Evolutionary conservation across 371 early-diverging fungal genomes (phyloP).

Genomic region (Mortierella sp.): DNA sequence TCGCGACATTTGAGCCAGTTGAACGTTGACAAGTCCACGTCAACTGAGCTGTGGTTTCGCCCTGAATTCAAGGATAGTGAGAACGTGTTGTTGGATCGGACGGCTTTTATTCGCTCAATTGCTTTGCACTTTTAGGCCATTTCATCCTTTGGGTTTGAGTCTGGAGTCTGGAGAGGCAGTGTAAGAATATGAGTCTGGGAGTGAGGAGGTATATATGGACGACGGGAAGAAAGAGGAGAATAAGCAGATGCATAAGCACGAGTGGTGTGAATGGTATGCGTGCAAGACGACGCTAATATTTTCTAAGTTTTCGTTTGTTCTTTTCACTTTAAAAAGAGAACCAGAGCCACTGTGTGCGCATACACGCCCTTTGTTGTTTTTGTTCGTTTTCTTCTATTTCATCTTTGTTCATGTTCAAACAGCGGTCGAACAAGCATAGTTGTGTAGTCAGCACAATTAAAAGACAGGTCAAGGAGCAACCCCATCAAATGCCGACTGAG

Average conservation of each 20-base stretch:
- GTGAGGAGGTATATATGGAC: background rate
- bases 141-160: background rate
- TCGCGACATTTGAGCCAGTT: background rate
- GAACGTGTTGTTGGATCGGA: background rate
- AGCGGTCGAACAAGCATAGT: slow-evolving; percentile 8
- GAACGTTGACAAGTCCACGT: background rate
- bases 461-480: background rate
- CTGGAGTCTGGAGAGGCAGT: slow-evolving; percentile 1
- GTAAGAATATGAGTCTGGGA: background rate
- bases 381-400: background rate
- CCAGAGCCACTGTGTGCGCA: background rate
- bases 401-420: background rate
- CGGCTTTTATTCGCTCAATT: background rate
- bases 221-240: background rate
- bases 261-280: background rate
- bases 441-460: slow-evolving; percentile 23
- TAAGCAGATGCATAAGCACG: background rate
- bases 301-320: background rate
- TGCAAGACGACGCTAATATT: background rate
- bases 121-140: background rate
- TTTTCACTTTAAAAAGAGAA: slow-evolving; percentile 9
- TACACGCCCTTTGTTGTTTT: background rate
- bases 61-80: background rate
- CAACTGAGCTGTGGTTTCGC: background rate
- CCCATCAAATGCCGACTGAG: slow-evolving; percentile 3